Evolutionary conservation across 495 filamentous ascomycete genomes (phyloP), one percentile per base, ranked within the genome.

Genomic region (Neurospora hispaniola): DNA sequence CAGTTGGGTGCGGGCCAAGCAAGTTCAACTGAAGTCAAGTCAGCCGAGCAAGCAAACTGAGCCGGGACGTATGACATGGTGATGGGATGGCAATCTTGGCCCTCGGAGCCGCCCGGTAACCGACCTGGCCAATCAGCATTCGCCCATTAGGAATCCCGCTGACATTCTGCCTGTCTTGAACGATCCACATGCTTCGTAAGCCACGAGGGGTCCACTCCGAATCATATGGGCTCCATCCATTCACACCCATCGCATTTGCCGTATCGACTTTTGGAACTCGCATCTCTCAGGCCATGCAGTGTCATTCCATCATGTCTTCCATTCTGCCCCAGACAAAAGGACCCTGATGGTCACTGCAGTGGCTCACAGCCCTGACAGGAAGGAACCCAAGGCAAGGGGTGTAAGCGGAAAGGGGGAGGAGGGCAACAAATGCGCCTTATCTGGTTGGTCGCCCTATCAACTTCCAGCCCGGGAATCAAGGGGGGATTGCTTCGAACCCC

Each of bases 121-220:
- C 74, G 78, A 66, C 78, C 75, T 79, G 72, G 23, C 83, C 83
- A 85, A 85, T 84, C 79, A 84, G 66, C 44, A 16, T 39, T 3
- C 4, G 42, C 9, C 38, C 72, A 82, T 82, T 84, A 75, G 70
- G 78, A 75, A 81, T 75, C 74, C 14, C 6, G 9, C 3, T 62
- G 54, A 35, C 9, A 35, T 18, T 66, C 27, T 4, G 6, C 18
- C 54, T 31, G 12, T 62, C 23, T 3, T 12, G 5, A 35, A 35
- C 3, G 54, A 38, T 2, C 54, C 54, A 66, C 54, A 66, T 14
- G 27, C 35, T 66, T 27, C 27, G 48, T 59, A 66, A 66, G 20
- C 48, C 48, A 59, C 48, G 23, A 59, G 48, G 27, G 27, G 0
- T 38, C 54, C 54, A 66, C 54, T 66, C 35, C n/a, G n/a, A n/a